Evolutionary conservation across 2,329 filamentous ascomycete species (phyloP).

Genomic region (Botryotinia calthae): DNA sequence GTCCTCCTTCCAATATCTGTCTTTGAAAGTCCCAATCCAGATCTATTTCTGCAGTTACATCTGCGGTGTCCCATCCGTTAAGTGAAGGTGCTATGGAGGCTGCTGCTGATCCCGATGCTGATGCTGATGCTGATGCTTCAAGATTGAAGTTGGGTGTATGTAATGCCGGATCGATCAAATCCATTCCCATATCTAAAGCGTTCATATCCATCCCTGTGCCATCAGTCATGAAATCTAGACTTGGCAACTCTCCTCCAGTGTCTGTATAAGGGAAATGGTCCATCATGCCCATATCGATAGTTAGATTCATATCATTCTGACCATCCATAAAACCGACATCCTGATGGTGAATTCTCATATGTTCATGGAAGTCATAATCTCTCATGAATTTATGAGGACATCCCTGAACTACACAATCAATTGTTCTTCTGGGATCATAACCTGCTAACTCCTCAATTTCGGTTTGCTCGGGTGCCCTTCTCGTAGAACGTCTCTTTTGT

Average conservation of each 20-base stretch:
- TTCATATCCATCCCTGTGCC: not conserved
- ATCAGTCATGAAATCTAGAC: conserved; percentile 11
- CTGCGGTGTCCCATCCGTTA: not conserved
- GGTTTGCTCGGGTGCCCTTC: conserved; percentile 17
- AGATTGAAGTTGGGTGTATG: conserved; percentile 3
- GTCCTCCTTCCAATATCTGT: conserved; percentile 26
- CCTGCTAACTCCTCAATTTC: conserved; percentile 53
- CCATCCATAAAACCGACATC: conserved; percentile 8
- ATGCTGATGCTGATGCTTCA: not conserved
- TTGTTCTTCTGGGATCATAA: conserved; percentile 45
- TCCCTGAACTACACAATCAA: conserved; percentile 49
- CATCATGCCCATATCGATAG: not conserved
- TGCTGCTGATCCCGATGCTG: not conserved
- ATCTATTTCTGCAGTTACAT: conserved; percentile 20
- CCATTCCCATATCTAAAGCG: not conserved
- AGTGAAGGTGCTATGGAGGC: conserved; percentile 6
- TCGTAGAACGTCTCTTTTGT: not conserved
- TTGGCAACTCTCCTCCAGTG: conserved; percentile 3
- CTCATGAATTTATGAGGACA: conserved; percentile 56
- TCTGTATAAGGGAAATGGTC: not conserved
- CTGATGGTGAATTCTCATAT: conserved; percentile 49
- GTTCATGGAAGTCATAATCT: conserved; percentile 56
- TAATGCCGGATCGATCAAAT: conserved; percentile 15
- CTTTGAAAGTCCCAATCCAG: conserved; percentile 36
- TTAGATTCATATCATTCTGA: not conserved